These are phyloP conservation scores for Populus nigra DNA, from an alignment of 345 rosid species.

Conservation along the genomic window DNA sequence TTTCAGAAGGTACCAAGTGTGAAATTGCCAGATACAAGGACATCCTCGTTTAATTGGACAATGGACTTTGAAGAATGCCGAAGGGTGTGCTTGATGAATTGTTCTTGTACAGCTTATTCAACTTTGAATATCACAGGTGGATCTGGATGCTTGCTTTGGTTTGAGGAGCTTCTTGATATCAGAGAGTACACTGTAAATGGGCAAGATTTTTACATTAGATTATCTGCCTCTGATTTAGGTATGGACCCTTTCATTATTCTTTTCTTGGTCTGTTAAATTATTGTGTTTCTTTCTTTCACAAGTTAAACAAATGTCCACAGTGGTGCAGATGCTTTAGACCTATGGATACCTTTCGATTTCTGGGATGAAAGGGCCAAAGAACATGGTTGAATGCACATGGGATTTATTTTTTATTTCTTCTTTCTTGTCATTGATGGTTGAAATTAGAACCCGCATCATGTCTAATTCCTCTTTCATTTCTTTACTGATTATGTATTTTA, in stretches of 20 bases:
- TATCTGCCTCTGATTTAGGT: conserved; percentile 20
- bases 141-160: conserved; percentile 22
- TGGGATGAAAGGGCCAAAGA: background rate
- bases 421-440: background rate
- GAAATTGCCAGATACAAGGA: conserved; percentile 18
- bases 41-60: background rate
- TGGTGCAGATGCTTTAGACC: background rate
- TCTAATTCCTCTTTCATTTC: background rate
- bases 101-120: conserved; percentile 16
- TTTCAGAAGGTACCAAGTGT: conserved; percentile 5
- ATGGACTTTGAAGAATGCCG: conserved; percentile 13
- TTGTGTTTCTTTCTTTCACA: background rate
- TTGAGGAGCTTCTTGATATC: conserved; percentile 21
- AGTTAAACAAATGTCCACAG: background rate
- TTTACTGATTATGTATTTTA: background rate
- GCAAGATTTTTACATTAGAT: conserved; percentile 18
- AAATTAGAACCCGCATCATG: background rate
- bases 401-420: background rate
- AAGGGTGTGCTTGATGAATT: conserved; percentile 8
- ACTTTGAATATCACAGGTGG: conserved; percentile 11
- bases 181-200: conserved; percentile 5
- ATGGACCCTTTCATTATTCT: background rate
- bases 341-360: background rate
- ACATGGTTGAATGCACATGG: background rate
- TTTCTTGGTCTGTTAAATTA: background rate